Conservation (phyloP, 2,329 filamentous ascomycete species). For the Diaporthe citrichinensis region DNA sequence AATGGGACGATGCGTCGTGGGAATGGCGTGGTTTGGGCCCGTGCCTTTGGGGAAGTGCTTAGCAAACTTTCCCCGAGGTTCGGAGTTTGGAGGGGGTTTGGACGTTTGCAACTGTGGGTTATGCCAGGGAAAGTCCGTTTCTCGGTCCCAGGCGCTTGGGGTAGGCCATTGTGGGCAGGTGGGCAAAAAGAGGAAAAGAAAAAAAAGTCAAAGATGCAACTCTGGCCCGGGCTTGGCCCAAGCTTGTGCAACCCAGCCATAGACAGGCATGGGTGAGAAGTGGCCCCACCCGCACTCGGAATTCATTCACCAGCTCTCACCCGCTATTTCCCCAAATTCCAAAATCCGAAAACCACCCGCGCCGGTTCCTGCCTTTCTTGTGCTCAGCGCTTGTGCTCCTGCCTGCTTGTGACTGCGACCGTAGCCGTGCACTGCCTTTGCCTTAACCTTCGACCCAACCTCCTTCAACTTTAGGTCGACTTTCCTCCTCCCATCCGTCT, state of each 20-base stretch:
- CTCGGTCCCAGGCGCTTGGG: slow-evolving; percentile 2
- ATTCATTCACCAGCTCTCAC: background rate
- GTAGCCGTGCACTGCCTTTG: background rate
- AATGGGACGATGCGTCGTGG: slow-evolving; percentile 30
- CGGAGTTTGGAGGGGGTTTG: slow-evolving; percentile 9
- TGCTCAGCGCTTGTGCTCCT: no score
- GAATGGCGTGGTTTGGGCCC: slow-evolving; percentile 39
- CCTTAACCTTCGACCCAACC: background rate
- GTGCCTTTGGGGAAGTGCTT: background rate
- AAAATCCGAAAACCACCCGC: slow-evolving; percentile 39
- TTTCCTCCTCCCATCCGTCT: background rate
- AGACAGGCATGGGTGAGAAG: background rate
- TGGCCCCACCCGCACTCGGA: slow-evolving; percentile 9
- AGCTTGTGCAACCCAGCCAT: slow-evolving; percentile 21
- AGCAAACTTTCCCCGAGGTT: slow-evolving; percentile 13
- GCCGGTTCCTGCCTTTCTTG: slow-evolving; percentile 25
- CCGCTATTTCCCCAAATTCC: slow-evolving; percentile 18
- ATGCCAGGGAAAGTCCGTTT: slow-evolving; percentile 1
- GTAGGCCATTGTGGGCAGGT: background rate
- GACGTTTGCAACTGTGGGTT: background rate
- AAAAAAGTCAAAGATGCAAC: slow-evolving; percentile 25
- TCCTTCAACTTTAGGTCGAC: background rate
- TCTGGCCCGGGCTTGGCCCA: slow-evolving; percentile 4
- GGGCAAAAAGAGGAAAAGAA: background rate
- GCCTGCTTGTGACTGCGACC: background rate